Evolutionary conservation across 2,329 filamentous ascomycete genomes (phyloP).

Genomic region (Penicillium fuscoglaucum): DNA sequence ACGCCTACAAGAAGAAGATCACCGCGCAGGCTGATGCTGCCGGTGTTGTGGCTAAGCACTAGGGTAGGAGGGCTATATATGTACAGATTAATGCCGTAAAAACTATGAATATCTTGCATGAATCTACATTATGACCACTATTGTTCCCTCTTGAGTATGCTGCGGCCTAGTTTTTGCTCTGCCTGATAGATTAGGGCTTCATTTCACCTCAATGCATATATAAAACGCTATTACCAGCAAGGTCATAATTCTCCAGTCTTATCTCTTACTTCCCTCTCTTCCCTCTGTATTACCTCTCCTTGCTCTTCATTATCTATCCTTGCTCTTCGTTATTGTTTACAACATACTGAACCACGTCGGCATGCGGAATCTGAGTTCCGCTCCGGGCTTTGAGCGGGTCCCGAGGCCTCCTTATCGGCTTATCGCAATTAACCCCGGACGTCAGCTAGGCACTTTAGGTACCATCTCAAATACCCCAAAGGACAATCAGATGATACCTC

Average conservation of each 20-base stretch:
- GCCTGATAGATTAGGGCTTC: not conserved
- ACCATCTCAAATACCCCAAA: not conserved
- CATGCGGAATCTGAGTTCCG: constrained; percentile 4
- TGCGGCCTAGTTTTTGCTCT: not conserved
- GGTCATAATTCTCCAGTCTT: not conserved
- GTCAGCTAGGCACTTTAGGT: not conserved
- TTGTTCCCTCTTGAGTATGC: not conserved
- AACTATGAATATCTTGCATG: constrained; percentile 5
- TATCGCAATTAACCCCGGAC: constrained; percentile 18
- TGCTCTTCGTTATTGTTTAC: not conserved
- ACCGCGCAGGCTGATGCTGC: constrained; percentile 81
- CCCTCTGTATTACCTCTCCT: not conserved
- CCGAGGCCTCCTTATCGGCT: constrained; percentile 9
- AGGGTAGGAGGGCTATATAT: constrained; percentile 10
- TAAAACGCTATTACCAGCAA: not conserved
- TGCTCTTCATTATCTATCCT: not conserved
- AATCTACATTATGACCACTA: not conserved
- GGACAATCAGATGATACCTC: constrained; percentile 11
- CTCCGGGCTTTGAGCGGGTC: constrained; percentile 15
- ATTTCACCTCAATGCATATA: not conserved
- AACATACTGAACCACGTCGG: not conserved
- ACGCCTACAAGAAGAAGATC: constrained; percentile 97
- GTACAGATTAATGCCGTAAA: constrained; percentile 6
- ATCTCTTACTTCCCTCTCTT: not conserved
- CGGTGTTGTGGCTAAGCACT: constrained; percentile 64